These are phyloP conservation scores for Dalechampia spathulata DNA, from an alignment of 441 rosid genomes.

Conservation along the genomic window DNA sequence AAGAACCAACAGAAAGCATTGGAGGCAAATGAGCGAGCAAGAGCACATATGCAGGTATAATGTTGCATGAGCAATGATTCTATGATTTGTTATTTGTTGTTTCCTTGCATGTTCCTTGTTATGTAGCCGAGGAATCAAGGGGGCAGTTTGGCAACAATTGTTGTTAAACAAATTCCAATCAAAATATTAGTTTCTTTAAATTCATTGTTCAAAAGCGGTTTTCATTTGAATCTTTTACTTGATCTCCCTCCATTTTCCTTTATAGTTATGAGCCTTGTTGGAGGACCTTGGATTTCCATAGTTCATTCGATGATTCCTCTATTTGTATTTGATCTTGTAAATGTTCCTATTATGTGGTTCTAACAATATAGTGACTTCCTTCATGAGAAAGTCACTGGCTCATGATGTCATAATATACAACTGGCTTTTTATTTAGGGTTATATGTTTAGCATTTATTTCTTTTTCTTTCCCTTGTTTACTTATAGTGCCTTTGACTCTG, in stretches of 20 bases:
- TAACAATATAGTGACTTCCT: not conserved
- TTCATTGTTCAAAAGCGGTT: not conserved
- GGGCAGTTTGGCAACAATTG: not conserved
- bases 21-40: conserved; percentile 74
- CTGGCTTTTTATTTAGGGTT: conserved; percentile 2
- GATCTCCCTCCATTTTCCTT: not conserved
- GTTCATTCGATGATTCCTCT: not conserved
- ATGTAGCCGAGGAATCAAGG: not conserved
- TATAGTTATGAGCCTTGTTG: not conserved
- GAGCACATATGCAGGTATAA: conserved; percentile 91
- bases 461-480: not conserved
- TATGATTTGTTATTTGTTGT: conserved; percentile 10
- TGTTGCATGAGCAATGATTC: conserved; percentile 1
- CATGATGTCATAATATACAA: not conserved
- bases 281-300: not conserved
- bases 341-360: not conserved
- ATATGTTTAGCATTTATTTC: not conserved
- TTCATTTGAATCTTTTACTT: not conserved
- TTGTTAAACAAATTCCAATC: not conserved
- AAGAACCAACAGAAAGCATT: conserved; percentile 90
- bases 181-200: not conserved
- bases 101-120: not conserved
- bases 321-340: not conserved
- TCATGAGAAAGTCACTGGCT: not conserved
- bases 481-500: not conserved